These are phyloP conservation scores for Leishmania turanica DNA, from an alignment of 208 protist species.

Conservation along the genomic window DNA sequence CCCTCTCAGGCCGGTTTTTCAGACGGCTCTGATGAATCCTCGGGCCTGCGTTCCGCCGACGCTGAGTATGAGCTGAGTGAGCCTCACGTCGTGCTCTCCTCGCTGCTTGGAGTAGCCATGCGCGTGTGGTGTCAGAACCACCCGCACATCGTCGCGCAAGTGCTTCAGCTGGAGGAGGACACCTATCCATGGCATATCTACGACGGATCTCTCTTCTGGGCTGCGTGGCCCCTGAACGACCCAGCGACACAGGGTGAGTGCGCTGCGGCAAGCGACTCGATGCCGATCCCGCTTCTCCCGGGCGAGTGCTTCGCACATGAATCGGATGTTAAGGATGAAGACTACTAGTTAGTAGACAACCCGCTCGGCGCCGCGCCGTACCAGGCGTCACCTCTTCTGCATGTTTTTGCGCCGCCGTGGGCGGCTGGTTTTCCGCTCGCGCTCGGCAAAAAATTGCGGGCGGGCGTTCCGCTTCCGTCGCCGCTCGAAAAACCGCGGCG, in stretches of 20 bases:
- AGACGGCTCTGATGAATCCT: slow-evolving; percentile 15
- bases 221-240: slow-evolving; percentile 27
- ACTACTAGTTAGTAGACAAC: background rate
- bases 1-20: slow-evolving; percentile 26
- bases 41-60: slow-evolving; percentile 25
- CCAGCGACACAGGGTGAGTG: slow-evolving; percentile 14
- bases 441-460: too few relatives aligned
- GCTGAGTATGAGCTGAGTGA: slow-evolving; percentile 41
- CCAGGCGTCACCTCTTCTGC: background rate
- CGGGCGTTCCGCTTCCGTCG: too few relatives aligned
- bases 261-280: slow-evolving; percentile 19
- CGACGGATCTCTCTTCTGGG: slow-evolving; percentile 34
- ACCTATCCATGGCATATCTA: slow-evolving; percentile 22
- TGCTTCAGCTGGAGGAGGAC: slow-evolving; percentile 31
- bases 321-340: slow-evolving; percentile 10
- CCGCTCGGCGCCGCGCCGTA: background rate
- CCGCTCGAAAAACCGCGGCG: too few relatives aligned
- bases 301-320: slow-evolving; percentile 35
- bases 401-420: too few relatives aligned
- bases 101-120: slow-evolving; percentile 38
- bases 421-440: too few relatives aligned
- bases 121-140: slow-evolving; percentile 31
- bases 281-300: slow-evolving; percentile 37
- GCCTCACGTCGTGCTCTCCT: slow-evolving; percentile 33
- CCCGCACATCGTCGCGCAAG: slow-evolving; percentile 35